These are phyloP conservation scores for Sporothrix mexicana DNA, from an alignment of 2,329 filamentous ascomycete genomes.

Conservation along the genomic window DNA sequence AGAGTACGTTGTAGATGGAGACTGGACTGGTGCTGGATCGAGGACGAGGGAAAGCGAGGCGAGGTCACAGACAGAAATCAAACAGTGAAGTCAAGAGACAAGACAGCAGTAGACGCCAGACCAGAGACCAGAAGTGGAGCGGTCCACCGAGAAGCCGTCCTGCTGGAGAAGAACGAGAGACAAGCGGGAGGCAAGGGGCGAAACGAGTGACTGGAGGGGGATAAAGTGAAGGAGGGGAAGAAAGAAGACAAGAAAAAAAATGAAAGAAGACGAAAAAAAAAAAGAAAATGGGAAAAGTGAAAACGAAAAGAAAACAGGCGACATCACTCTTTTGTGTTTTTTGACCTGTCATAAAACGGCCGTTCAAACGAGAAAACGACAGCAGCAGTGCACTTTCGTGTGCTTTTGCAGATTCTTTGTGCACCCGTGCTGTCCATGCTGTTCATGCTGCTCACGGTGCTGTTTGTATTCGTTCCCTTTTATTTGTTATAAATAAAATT, in stretches of 20 bases:
- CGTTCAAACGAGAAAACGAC: neutral
- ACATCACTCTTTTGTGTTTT: neutral
- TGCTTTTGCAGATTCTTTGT: constrained; percentile 27
- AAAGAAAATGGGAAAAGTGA: neutral
- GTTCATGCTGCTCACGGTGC: neutral
- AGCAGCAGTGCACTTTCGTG: constrained; percentile 15
- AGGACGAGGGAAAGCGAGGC: constrained; percentile 17
- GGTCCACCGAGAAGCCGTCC: neutral
- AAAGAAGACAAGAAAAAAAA: neutral
- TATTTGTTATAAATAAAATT: neutral
- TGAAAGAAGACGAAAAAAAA: neutral
- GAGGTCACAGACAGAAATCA: neutral
- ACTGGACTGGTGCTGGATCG: neutral
- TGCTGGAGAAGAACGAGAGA: constrained; percentile 17
- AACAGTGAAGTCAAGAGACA: neutral
- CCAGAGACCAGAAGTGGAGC: neutral
- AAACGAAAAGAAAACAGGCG: neutral
- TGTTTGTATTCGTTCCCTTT: neutral
- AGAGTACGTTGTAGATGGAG: too few relatives aligned
- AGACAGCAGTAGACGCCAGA: neutral
- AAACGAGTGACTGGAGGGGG: neutral
- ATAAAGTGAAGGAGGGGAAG: neutral
- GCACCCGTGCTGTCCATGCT: neutral
- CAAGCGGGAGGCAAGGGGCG: neutral
- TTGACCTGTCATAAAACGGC: neutral